Conservation (phyloP, 1,139 yeast genomes). For the Maudiozyma humilis region DNA sequence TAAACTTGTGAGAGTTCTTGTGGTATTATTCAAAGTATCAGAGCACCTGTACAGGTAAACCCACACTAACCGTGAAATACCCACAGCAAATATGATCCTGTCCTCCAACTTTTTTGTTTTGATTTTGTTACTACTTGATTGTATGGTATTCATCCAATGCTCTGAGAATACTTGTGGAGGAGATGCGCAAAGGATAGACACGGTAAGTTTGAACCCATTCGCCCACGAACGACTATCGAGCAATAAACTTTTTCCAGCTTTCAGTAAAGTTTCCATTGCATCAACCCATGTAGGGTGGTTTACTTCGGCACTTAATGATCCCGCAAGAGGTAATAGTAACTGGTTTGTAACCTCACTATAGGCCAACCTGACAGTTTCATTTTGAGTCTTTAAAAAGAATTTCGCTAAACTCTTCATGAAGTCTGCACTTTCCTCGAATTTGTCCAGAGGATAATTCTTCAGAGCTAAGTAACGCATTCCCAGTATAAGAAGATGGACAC, state of each 20-base stretch:
- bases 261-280: slow-evolving; percentile 59
- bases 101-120: slow-evolving; percentile 47
- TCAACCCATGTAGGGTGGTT: slow-evolving; percentile 94
- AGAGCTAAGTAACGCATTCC: slow-evolving; percentile 84
- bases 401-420: slow-evolving; percentile 79
- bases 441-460: slow-evolving; percentile 78
- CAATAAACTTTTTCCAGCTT: slow-evolving; percentile 39
- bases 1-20: slow-evolving; percentile 54
- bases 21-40: slow-evolving; percentile 80
- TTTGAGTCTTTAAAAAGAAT: slow-evolving; percentile 61
- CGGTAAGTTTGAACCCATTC: slow-evolving; percentile 58
- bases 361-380: slow-evolving; percentile 58
- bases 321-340: slow-evolving; percentile 74
- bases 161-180: slow-evolving; percentile 67
- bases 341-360: slow-evolving; percentile 79
- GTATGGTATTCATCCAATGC: slow-evolving; percentile 69
- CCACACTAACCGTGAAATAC: slow-evolving; percentile 75
- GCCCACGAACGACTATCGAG: slow-evolving; percentile 59
- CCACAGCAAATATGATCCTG: slow-evolving; percentile 53
- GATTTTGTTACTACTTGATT: slow-evolving; percentile 36
- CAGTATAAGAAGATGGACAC: slow-evolving; percentile 65
- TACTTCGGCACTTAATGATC: slow-evolving; percentile 82
- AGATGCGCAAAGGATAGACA: slow-evolving; percentile 72
- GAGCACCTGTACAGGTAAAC: slow-evolving; percentile 79
- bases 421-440: slow-evolving; percentile 87